These are phyloP conservation scores for Blastomyces gilchristii DNA, from an alignment of 2,329 filamentous ascomycete genomes.

Conservation along the genomic window DNA sequence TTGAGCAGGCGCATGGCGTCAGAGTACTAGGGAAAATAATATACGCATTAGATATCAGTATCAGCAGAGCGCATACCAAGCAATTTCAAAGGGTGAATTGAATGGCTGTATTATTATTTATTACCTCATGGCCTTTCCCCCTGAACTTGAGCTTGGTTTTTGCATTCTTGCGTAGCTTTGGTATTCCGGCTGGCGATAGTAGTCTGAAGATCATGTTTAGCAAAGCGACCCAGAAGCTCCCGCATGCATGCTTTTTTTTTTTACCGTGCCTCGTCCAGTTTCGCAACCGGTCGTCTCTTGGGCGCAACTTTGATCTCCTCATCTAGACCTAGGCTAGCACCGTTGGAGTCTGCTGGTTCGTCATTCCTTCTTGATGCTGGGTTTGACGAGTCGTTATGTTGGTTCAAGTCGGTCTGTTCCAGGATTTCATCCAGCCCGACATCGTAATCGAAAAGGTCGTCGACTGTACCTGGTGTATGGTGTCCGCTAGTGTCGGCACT, in stretches of 20 bases:
- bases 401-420: conserved; percentile 27
- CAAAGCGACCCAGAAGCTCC: conserved; percentile 7
- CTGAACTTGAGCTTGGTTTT: conserved; percentile 65
- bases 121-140: conserved; percentile 81
- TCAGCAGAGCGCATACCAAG: background rate
- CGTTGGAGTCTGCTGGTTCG: conserved; percentile 33
- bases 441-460: conserved; percentile 69
- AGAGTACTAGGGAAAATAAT: conserved; percentile 51
- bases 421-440: conserved; percentile 46
- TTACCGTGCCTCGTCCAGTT: conserved; percentile 72
- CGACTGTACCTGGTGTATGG: conserved; percentile 26
- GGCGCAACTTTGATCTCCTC: conserved; percentile 76
- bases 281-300: conserved; percentile 65
- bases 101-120: background rate
- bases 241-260: conserved; percentile 10
- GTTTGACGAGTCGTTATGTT: conserved; percentile 17
- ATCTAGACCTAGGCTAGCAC: conserved; percentile 64
- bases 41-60: background rate
- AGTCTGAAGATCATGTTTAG: conserved; percentile 43
- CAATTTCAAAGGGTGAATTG: background rate
- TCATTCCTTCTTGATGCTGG: conserved; percentile 14
- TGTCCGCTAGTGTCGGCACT: background rate
- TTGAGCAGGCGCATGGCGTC: conserved; percentile 73
- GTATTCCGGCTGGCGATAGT: conserved; percentile 74
- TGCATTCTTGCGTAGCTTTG: conserved; percentile 63